phyloP scores from a whole-genome alignment of 768 basidiomycete species.

The Pisolithus marmoratus region DNA sequence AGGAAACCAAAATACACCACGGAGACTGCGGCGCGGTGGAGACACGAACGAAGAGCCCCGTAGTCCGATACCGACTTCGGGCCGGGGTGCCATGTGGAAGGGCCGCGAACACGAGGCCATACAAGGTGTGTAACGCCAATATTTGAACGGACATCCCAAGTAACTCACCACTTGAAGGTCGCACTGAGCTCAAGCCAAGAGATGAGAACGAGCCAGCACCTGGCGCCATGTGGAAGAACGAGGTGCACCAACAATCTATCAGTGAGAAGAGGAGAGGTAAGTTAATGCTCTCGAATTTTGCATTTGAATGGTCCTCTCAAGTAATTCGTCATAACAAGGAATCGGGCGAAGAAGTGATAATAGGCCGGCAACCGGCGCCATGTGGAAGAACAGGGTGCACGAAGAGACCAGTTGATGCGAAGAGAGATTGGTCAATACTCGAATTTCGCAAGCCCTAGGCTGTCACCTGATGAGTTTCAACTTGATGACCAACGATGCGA shows the following conservation, averaged over 20 bases:
- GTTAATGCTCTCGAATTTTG: background rate
- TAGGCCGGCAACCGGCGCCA: constrained; percentile 1
- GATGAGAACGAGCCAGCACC: background rate
- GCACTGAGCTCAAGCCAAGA: background rate
- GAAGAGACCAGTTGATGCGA: constrained; percentile 5
- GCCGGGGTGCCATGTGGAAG: background rate
- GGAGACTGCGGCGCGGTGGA: background rate
- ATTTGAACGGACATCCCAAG: no score
- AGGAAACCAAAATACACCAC: no score
- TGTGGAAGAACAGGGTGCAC: constrained; percentile 18
- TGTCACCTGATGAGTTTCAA: no score
- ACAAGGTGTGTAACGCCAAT: background rate
- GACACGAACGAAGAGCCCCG: background rate
- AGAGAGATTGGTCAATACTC: no score
- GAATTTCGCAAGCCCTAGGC: no score
- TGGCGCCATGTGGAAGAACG: background rate
- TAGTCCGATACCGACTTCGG: background rate
- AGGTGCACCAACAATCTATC: background rate
- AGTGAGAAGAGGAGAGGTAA: background rate
- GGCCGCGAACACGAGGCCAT: background rate
- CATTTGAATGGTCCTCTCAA: background rate
- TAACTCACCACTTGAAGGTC: no score
- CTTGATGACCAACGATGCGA: no score
- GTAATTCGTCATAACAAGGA: no score
- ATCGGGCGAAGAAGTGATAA: no score